Conservation (phyloP, 768 basidiomycete genomes). For the Tylopilus plumbeoviolaceoides region DNA sequence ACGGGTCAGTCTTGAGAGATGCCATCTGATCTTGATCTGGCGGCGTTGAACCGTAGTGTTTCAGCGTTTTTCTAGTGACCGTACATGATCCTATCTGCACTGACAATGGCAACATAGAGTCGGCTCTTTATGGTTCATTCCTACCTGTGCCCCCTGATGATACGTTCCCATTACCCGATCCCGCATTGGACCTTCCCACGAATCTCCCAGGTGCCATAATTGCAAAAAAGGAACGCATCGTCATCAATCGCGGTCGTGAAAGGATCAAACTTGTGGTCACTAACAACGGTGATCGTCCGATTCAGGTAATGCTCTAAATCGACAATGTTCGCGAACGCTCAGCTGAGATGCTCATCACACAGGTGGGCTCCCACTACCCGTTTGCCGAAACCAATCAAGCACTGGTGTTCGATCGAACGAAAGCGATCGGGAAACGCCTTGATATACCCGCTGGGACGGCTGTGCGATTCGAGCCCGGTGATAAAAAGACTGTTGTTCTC, state of each 20-base stretch:
- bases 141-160: slow-evolving; percentile 70
- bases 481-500: slow-evolving; percentile 77
- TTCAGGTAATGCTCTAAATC: slow-evolving; percentile 57
- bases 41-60: not conserved
- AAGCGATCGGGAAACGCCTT: slow-evolving; percentile 79
- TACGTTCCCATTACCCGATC: slow-evolving; percentile 57
- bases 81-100: slow-evolving; percentile 94
- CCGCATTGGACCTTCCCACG: slow-evolving; percentile 46
- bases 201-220: slow-evolving; percentile 76
- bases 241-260: slow-evolving; percentile 71
- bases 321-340: not conserved
- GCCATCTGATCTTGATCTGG: not conserved
- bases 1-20: slow-evolving; percentile 54
- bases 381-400: slow-evolving; percentile 86
- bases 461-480: slow-evolving; percentile 94
- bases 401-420: slow-evolving; percentile 76
- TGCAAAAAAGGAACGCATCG: slow-evolving; percentile 57
- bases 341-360: slow-evolving; percentile 1
- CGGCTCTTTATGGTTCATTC: slow-evolving; percentile 95
- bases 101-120: slow-evolving; percentile 66
- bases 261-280: slow-evolving; percentile 71
- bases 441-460: slow-evolving; percentile 96
- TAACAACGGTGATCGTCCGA: slow-evolving; percentile 90
- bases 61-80: slow-evolving; percentile 85
- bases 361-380: slow-evolving; percentile 94